Evolutionary conservation across 176 grass and related monocot species (phyloP).

Genomic region (Triticum turgidum): DNA sequence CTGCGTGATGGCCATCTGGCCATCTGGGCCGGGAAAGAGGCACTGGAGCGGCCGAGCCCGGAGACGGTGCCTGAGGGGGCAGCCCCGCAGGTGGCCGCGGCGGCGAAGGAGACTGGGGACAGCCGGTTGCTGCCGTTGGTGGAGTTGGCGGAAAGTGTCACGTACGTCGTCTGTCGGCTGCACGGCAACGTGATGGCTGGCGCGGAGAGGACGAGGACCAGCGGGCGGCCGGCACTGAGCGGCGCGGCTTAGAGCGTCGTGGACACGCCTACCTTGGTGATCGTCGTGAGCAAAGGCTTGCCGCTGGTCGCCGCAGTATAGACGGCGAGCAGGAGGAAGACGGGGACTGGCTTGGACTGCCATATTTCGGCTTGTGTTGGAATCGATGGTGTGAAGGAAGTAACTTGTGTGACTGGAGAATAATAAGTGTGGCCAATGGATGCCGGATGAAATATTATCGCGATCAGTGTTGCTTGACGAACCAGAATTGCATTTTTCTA

Average conservation of each 20-base stretch:
- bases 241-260: constrained; percentile 34
- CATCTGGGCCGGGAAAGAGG: constrained; percentile 46
- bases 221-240: neutral
- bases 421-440: too few species aligned
- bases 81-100: constrained; percentile 45
- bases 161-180: too few species aligned
- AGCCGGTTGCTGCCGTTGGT: neutral
- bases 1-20: neutral
- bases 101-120: neutral
- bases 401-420: too few species aligned
- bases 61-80: constrained; percentile 19
- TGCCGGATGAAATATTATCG: too few species aligned
- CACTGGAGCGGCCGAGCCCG: constrained; percentile 31
- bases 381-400: too few species aligned
- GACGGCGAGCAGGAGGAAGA: too few species aligned
- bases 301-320: too few species aligned
- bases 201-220: constrained; percentile 48
- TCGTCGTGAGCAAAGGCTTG: neutral
- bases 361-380: too few species aligned
- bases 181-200: constrained; percentile 17
- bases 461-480: too few species aligned
- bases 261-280: constrained; percentile 34
- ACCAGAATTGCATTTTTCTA: too few species aligned
- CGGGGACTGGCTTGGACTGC: too few species aligned
- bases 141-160: too few species aligned